Percentiles rank a stretch among this genome's conserved stretches.
Conservation (phyloP, 495 filamentous ascomycete species). For the Talaromyces adpressus region DNA sequence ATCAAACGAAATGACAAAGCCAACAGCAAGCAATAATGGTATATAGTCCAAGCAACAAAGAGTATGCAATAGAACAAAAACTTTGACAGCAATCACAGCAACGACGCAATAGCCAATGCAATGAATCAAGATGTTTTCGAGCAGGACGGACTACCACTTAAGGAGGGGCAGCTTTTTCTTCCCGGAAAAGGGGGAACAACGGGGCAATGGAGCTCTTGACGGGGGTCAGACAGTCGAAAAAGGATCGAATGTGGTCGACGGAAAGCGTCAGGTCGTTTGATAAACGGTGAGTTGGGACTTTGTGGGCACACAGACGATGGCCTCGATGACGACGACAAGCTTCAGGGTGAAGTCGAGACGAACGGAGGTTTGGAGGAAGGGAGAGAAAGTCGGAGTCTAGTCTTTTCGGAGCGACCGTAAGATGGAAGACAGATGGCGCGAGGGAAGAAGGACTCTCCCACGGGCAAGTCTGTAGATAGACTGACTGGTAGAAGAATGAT, state of each 20-base stretch:
- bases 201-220: constrained; percentile 21
- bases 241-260: constrained; percentile 28
- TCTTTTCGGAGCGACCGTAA: background rate
- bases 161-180: background rate
- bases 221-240: constrained; percentile 16
- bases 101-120: constrained; percentile 6
- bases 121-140: background rate
- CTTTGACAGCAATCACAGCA: constrained; percentile 27
- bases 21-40: constrained; percentile 4
- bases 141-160: constrained; percentile 8
- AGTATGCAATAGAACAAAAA: background rate
- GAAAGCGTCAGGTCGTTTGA: constrained; percentile 2
- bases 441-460: constrained; percentile 14
- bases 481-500: constrained; percentile 14
- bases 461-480: constrained; percentile 16
- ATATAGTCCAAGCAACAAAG: background rate
- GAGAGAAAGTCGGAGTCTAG: background rate
- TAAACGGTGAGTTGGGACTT: background rate
- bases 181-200: constrained; percentile 10
- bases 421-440: constrained; percentile 6
- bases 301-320: constrained; percentile 1
- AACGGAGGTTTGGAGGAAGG: background rate
- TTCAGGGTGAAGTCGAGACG: constrained; percentile 2
- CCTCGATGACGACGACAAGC: constrained; percentile 7
- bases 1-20: constrained; percentile 7